These are phyloP conservation scores for Neopestalotiopsis sp. DNA, from an alignment of 2,329 filamentous ascomycete genomes.

Conservation along the genomic window DNA sequence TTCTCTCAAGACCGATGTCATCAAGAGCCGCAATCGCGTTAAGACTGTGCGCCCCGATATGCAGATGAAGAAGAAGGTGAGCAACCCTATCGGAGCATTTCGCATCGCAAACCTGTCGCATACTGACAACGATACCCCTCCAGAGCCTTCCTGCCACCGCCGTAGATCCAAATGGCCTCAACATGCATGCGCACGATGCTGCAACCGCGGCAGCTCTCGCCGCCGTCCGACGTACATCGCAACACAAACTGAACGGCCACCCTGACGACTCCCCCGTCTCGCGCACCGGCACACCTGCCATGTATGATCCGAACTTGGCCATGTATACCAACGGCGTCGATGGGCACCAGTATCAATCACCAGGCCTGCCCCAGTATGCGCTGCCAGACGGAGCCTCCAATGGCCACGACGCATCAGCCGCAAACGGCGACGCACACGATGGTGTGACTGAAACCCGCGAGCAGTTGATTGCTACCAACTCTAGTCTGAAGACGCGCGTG, in stretches of 20 bases:
- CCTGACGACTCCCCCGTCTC: constrained; percentile 79
- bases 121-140: constrained; percentile 31
- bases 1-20: constrained; percentile 97
- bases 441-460: constrained; percentile 81
- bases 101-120: not conserved
- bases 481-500: constrained; percentile 90
- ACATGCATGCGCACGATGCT: constrained; percentile 55
- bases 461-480: constrained; percentile 79
- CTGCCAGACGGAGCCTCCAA: constrained; percentile 53
- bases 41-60: constrained; percentile 83
- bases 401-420: constrained; percentile 54
- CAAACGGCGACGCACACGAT: constrained; percentile 64
- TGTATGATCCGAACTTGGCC: constrained; percentile 76
- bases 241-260: constrained; percentile 71
- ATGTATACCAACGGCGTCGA: constrained; percentile 77
- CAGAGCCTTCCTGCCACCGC: constrained; percentile 43
- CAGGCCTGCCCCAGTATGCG: constrained; percentile 55
- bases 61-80: constrained; percentile 79
- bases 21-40: constrained; percentile 98
- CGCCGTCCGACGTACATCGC: constrained; percentile 64
- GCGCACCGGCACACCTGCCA: constrained; percentile 76
- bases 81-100: not conserved
- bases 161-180: constrained; percentile 63
- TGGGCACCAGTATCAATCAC: constrained; percentile 69
- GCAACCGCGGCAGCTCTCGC: constrained; percentile 60